Percentiles rank a stretch among this genome's conserved stretches.
Evolutionary conservation across 2,329 filamentous ascomycete genomes (phyloP).

Genomic region (Chaetomiaceae sp.): DNA sequence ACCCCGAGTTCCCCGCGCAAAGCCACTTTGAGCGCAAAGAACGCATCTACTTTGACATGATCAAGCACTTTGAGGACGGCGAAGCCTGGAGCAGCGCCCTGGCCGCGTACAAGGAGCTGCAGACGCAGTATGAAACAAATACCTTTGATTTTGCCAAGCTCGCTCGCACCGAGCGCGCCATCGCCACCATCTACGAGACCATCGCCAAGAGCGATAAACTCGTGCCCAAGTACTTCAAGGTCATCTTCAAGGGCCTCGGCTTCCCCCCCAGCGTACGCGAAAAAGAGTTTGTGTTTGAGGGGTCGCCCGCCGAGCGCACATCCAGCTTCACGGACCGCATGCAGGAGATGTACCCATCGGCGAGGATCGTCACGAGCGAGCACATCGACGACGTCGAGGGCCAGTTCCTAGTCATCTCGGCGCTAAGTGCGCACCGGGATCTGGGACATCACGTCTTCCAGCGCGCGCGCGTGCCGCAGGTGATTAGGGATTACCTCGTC

Average conservation of each 20-base stretch:
- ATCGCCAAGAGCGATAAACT: slow-evolving; percentile 76
- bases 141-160: slow-evolving; percentile 89
- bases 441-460: slow-evolving; percentile 80
- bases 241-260: slow-evolving; percentile 82
- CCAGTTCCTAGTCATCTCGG: slow-evolving; percentile 79
- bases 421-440: slow-evolving; percentile 78
- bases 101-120: slow-evolving; percentile 83
- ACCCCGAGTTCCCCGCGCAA: slow-evolving; percentile 77
- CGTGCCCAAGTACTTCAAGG: slow-evolving; percentile 84
- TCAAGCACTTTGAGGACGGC: slow-evolving; percentile 91
- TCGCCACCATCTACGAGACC: slow-evolving; percentile 86
- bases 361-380: slow-evolving; percentile 70
- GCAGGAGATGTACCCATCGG: slow-evolving; percentile 83
- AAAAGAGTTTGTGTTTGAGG: slow-evolving; percentile 91
- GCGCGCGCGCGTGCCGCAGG: slow-evolving; percentile 74
- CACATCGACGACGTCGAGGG: slow-evolving; percentile 79
- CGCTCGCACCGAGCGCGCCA: slow-evolving; percentile 81
- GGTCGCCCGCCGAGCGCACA: slow-evolving; percentile 69
- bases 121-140: slow-evolving; percentile 84
- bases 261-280: slow-evolving; percentile 78
- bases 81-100: slow-evolving; percentile 88
- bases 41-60: slow-evolving; percentile 87
- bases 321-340: slow-evolving; percentile 84
- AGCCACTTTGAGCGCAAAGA: slow-evolving; percentile 91
- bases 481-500: slow-evolving; percentile 81